Base-by-base conservation (phyloP, 352 stramenopile species). In the Blastocystis sp. region DNA sequence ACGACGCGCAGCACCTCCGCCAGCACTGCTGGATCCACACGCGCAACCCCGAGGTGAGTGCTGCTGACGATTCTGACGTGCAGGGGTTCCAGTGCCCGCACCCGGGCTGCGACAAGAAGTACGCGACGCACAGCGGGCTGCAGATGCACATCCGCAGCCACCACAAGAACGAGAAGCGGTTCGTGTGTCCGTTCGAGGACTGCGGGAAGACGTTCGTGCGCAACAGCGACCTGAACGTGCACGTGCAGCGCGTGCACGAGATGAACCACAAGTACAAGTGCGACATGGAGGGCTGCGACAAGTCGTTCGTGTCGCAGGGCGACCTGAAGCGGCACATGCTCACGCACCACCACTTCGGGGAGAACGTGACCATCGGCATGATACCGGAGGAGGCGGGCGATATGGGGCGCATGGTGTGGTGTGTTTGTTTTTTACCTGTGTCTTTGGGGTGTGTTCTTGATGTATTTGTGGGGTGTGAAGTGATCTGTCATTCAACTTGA, bases 11-110 rank as follows among this genome's bases (percentile, higher is more conserved):
- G 40, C 78, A 88, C 38, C 61, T 88, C 34, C 63, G 66, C 11
- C 78, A 88, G n/a, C 78, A 88, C 60, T 48, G 59, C 2, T 71
- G 62, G 63, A 88, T 71, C 3, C 78, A 88, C 60, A 88, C 38
- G 34, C 78, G 78, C 0, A 76, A 76, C 40, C 60, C 57, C 4
- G 28, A 88, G n/a, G 78, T 76, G 19, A 21, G 38, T 28, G 21
- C 45, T 2, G 14, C 9, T 3, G 38, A 2, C 24, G 40, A 38
- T 14, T 21, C 6, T 88, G 24, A 40, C 6, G 17, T 2, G 28
- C 34, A 88, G 78, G 43, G 40, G 45, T 88, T 65, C 45, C 48
- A 62, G 3, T 88, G 78, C 28, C 38, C 61, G 24, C 62, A 78
- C 43, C 43, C 61, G 4, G 78, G 78, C 17, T 88, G 78, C 48